phyloP scores from a whole-genome alignment of 495 filamentous ascomycete genomes.

The Trypethelium eluteriae region DNA sequence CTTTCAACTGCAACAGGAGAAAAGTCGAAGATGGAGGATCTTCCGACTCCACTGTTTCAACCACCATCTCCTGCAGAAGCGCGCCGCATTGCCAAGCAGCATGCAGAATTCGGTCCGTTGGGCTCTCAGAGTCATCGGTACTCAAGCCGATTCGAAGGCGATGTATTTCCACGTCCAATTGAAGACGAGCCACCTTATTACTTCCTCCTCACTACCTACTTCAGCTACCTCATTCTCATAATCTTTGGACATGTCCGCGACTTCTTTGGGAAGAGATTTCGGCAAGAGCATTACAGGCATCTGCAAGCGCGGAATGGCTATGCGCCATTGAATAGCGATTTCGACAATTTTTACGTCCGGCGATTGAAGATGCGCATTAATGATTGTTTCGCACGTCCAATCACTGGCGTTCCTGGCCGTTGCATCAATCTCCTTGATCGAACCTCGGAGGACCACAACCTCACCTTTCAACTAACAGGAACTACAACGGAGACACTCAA shows the following conservation, averaged over 20 bases:
- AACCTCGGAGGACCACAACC: constrained; percentile 78
- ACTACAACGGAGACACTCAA: constrained; percentile 94
- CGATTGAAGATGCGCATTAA: constrained; percentile 89
- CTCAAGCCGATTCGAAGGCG: constrained; percentile 73
- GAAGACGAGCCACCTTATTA: constrained; percentile 97
- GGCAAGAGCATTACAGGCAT: constrained; percentile 72
- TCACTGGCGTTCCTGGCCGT: constrained; percentile 86
- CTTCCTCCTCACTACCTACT: constrained; percentile 91
- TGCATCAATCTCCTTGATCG: constrained; percentile 89
- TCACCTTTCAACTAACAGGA: constrained; percentile 76
- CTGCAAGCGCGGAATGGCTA: constrained; percentile 80
- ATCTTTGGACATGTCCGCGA: constrained; percentile 91
- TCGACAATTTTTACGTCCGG: constrained; percentile 96
- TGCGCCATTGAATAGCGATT: constrained; percentile 94
- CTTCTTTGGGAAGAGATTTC: constrained; percentile 95
- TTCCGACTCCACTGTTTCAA: constrained; percentile 76
- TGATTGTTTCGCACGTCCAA: constrained; percentile 88
- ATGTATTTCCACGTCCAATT: constrained; percentile 68
- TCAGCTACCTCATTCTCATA: constrained; percentile 93
- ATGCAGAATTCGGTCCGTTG: constrained; percentile 89
- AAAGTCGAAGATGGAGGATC: constrained; percentile 64
- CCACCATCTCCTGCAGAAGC: constrained; percentile 84
- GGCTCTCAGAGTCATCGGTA: constrained; percentile 72
- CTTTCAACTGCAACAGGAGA: constrained; percentile 81
- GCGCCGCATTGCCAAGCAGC: constrained; percentile 61